Evolutionary conservation across 352 stramenopile species (phyloP), one percentile per base, ranked within the genome.

Genomic region (Phytophthora aleatoria): DNA sequence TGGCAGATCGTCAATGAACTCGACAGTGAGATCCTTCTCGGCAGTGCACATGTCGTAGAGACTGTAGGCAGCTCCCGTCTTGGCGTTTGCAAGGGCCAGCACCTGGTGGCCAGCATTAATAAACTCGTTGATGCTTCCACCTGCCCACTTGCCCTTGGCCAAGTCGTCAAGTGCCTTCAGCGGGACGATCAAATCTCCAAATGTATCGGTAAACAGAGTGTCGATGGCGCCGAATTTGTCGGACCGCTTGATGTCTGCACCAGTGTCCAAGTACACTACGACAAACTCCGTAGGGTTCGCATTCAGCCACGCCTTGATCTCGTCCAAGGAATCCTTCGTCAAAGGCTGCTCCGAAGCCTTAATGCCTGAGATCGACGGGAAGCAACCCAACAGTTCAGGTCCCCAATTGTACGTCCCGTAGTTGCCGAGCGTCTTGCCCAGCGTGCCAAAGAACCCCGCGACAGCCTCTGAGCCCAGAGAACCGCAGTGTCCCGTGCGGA

Each of bases 301-400:
- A 9, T 73, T 61, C 20, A 91, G 30, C 82, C 82, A 91, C 13
- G 63, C 54, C 30, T 72, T 76, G 28, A 86, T 74, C 60, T 89
- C 83, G 35, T 77, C 42, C 59, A 90, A 52, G 0, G 68, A 67
- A n/a, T 73, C 48, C 16, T 65, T 71, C 3, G 71, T 78, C 38
- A 67, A 67, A 0, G 67, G 51, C 44, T 89, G 78, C 33, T 91
- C 75, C 5, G 76, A 72, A 20, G 74, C 71, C 30, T 74, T 71
- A 38, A 92, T 90, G n/a, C 81, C 77, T 4, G 77, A 87, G 28
- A 87, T 60, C 2, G 79, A 88, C 16, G 81, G 83, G 43, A 87
- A 83, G 57, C 83, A 92, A 26, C 83, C 83, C 16, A 92, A 59
- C 2, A 87, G 55, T 1, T 90, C 71, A 1, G 77, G 38, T 3